A percentile compares a stretch with the other conserved stretches of the same genome.
Evolutionary conservation across 2,329 filamentous ascomycete genomes (phyloP).

Genomic region (Penicillium sp.): DNA sequence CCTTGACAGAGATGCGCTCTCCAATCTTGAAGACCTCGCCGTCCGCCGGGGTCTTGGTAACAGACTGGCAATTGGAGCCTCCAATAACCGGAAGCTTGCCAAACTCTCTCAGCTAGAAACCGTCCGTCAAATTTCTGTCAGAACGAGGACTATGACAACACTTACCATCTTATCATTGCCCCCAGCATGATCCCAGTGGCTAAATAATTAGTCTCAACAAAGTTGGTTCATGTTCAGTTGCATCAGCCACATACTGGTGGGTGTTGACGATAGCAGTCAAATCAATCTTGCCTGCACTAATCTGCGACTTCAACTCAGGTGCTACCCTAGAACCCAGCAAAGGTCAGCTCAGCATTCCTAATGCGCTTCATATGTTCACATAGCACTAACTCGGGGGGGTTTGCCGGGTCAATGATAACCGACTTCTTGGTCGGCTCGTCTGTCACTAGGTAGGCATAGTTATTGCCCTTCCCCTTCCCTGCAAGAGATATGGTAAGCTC

Average conservation of each 20-base stretch:
- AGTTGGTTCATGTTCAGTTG: neutral
- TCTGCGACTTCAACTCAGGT: constrained; percentile 69
- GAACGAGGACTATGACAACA: neutral
- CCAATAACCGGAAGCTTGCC: constrained; percentile 75
- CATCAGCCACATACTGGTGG: constrained; percentile 70
- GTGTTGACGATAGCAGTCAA: constrained; percentile 91
- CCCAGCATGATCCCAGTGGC: constrained; percentile 91
- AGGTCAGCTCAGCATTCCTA: neutral
- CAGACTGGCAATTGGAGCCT: constrained; percentile 78
- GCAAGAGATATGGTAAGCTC: neutral
- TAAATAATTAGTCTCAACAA: constrained; percentile 40
- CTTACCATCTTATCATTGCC: constrained; percentile 80
- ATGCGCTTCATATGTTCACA: neutral
- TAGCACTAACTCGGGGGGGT: constrained; percentile 49
- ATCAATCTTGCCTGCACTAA: constrained; percentile 70
- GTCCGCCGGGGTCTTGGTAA: constrained; percentile 74
- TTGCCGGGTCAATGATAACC: constrained; percentile 53
- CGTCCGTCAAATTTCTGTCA: neutral
- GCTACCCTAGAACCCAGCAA: constrained; percentile 52
- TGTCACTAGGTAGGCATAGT: constrained; percentile 54
- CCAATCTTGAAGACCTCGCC: constrained; percentile 80
- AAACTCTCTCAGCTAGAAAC: constrained; percentile 55
- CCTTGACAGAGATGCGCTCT: constrained; percentile 73
- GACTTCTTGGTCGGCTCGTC: constrained; percentile 52
- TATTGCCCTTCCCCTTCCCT: constrained; percentile 47